These are phyloP conservation scores for Hypoxylon intermedium DNA, from an alignment of 495 filamentous ascomycete genomes.

Conservation along the genomic window DNA sequence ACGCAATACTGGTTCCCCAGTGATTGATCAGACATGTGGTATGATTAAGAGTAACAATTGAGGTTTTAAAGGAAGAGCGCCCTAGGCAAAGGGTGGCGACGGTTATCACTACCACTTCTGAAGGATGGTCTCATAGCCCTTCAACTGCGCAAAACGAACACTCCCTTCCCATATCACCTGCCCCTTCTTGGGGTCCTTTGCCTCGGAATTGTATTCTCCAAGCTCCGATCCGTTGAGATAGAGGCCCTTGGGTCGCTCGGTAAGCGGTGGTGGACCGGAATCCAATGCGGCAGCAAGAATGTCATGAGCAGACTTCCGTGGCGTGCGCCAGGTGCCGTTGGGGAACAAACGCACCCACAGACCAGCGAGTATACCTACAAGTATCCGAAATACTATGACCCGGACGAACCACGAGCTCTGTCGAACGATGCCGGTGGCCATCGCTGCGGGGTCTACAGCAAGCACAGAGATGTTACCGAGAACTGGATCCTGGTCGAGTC, in stretches of 20 bases:
- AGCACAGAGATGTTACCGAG: background rate
- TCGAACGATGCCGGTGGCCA: background rate
- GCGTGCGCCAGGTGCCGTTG: constrained; percentile 11
- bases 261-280: constrained; percentile 2
- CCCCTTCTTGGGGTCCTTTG: no score
- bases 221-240: constrained; percentile 29
- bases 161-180: no score
- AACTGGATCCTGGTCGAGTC: background rate
- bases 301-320: constrained; percentile 20
- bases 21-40: no score
- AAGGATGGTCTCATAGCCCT: background rate
- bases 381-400: background rate
- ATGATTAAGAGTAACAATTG: no score
- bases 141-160: no score
- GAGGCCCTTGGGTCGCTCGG: constrained; percentile 10
- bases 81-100: no score
- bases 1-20: no score
- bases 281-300: constrained; percentile 23
- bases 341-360: constrained; percentile 9
- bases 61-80: no score
- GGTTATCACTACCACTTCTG: background rate
- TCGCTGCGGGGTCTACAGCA: background rate
- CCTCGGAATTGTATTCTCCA: no score
- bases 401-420: background rate
- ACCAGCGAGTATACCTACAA: constrained; percentile 3